phyloP scores from a whole-genome alignment of 148 eudicot genomes.

The Diospyros lotus region DNA sequence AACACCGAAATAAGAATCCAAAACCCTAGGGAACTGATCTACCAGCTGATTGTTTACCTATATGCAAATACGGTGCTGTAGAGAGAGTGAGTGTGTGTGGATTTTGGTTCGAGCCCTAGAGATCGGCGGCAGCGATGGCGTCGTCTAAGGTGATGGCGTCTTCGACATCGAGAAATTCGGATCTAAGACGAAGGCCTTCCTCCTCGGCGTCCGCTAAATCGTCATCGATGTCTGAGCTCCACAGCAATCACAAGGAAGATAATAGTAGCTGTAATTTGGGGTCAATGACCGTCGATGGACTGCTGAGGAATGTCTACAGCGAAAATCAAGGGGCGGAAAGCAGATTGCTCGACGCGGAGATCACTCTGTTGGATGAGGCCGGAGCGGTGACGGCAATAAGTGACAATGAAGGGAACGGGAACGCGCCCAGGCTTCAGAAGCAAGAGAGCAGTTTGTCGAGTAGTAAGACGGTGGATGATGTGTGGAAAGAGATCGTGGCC shows the following conservation, averaged over 20 bases:
- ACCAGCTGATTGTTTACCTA: neutral
- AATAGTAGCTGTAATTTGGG: neutral
- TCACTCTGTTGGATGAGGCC: constrained; percentile 49
- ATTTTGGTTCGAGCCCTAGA: constrained; percentile 9
- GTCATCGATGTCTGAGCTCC: constrained; percentile 28
- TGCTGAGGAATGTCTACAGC: constrained; percentile 18
- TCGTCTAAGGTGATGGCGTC: constrained; percentile 54
- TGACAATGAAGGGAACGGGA: constrained; percentile 8
- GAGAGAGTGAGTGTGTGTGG: neutral
- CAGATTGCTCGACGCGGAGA: constrained; percentile 34
- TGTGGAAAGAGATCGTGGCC: constrained; percentile 74
- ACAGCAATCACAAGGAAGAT: neutral
- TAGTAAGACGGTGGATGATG: constrained; percentile 62
- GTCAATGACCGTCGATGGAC: constrained; percentile 27
- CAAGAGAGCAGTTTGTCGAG: constrained; percentile 2
- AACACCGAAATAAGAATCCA: neutral
- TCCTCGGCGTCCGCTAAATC: constrained; percentile 15
- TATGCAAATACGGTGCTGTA: neutral
- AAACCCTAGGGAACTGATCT: neutral
- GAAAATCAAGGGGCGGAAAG: constrained; percentile 14
- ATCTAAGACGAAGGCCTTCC: constrained; percentile 27
- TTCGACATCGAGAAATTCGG: constrained; percentile 35
- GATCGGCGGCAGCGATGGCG: constrained; percentile 34
- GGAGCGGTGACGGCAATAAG: constrained; percentile 48
- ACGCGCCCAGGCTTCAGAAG: constrained; percentile 8